phyloP scores from a whole-genome alignment of 371 early-diverging fungal genomes.

The Apophysomyces sp. region DNA sequence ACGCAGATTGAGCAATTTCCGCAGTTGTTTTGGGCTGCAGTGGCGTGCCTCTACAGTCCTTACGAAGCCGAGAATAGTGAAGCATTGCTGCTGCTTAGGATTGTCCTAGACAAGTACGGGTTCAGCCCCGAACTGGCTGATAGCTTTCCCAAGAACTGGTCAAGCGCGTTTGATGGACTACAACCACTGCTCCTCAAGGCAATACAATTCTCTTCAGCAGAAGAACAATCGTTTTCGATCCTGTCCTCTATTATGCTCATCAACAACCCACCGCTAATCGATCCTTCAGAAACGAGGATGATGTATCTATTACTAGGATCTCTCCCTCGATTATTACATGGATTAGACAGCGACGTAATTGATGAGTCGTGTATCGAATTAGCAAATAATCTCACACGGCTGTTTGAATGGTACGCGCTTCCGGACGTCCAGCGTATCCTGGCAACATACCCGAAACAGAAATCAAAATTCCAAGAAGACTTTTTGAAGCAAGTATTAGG shows the following conservation, averaged over 20 bases:
- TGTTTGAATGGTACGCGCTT: slow-evolving; percentile 56
- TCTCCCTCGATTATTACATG: slow-evolving; percentile 68
- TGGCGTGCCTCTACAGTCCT: slow-evolving; percentile 75
- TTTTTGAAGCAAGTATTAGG: slow-evolving; percentile 67
- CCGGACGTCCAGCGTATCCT: slow-evolving; percentile 56
- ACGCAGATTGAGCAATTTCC: slow-evolving; percentile 67
- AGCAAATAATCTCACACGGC: slow-evolving; percentile 49
- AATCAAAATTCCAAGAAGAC: slow-evolving; percentile 71
- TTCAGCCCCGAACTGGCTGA: slow-evolving; percentile 27
- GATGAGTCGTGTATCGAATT: slow-evolving; percentile 26
- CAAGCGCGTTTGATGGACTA: slow-evolving; percentile 72
- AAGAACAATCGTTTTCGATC: slow-evolving; percentile 46
- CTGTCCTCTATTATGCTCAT: slow-evolving; percentile 45
- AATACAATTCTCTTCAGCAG: slow-evolving; percentile 61
- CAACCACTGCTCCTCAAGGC: slow-evolving; percentile 79
- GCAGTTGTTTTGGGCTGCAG: slow-evolving; percentile 81
- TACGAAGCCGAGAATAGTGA: slow-evolving; percentile 78
- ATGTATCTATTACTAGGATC: slow-evolving; percentile 70
- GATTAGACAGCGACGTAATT: slow-evolving; percentile 40
- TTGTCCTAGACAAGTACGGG: slow-evolving; percentile 53
- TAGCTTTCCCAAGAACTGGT: slow-evolving; percentile 77
- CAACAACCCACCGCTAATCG: slow-evolving; percentile 65
- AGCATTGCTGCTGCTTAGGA: slow-evolving; percentile 63
- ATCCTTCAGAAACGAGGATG: slow-evolving; percentile 58
- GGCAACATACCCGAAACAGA: slow-evolving; percentile 60